A percentile compares a stretch with the other conserved stretches of the same genome.
phyloP scores from a whole-genome alignment of 2,329 filamentous ascomycete species.

The Ophiostoma triangulosporum region DNA sequence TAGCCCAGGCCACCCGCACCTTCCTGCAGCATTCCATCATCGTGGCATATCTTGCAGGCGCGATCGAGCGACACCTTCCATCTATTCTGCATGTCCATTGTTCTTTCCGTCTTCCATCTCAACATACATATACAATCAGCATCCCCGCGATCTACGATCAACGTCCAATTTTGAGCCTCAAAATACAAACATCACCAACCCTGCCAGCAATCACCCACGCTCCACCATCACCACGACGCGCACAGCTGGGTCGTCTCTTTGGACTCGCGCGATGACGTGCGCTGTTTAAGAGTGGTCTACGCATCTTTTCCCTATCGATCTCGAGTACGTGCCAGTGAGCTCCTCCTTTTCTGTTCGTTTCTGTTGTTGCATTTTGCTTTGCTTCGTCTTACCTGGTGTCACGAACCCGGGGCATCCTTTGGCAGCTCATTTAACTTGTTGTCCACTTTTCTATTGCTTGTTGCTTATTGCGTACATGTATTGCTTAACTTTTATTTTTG shows the following conservation, averaged over 20 bases:
- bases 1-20: not conserved
- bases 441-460: slow-evolving; percentile 7
- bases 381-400: not conserved
- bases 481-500: not conserved
- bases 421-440: slow-evolving; percentile 8
- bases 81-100: not conserved
- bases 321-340: not conserved
- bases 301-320: not conserved
- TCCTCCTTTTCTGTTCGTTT: not conserved
- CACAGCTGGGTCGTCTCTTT: not conserved
- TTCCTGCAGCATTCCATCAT: slow-evolving; percentile 6
- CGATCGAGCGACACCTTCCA: not conserved
- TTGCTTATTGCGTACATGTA: too few species aligned
- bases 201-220: not conserved
- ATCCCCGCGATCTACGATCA: not conserved
- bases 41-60: slow-evolving; percentile 2
- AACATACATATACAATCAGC: not conserved
- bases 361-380: not conserved
- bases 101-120: not conserved
- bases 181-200: not conserved
- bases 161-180: not conserved
- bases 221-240: not conserved
- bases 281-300: slow-evolving; percentile 4
- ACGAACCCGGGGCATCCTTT: not conserved
- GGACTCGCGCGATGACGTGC: slow-evolving; percentile 9